A percentile compares a stretch with the other conserved stretches of the same genome.
Evolutionary conservation across 2,329 filamentous ascomycete species (phyloP).

Genomic region (Amauroascus verrucosus): DNA sequence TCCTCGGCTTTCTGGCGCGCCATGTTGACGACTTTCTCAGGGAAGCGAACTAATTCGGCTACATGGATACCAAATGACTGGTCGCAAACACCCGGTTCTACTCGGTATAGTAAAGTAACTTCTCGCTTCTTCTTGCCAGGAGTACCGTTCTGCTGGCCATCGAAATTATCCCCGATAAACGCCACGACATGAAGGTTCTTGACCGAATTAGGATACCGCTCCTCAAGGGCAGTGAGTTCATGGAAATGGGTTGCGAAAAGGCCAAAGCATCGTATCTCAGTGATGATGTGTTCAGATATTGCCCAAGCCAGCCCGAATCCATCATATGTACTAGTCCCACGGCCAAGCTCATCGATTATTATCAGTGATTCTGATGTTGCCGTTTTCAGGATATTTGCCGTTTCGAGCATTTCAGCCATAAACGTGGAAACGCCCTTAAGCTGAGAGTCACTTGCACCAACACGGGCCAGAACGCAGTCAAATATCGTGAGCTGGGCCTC

Average conservation of each 20-base stretch:
- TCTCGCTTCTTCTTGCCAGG: slow-evolving; percentile 52
- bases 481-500: slow-evolving; percentile 91
- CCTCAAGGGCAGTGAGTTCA: slow-evolving; percentile 82
- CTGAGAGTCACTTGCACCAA: slow-evolving; percentile 91
- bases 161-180: slow-evolving; percentile 56
- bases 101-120: slow-evolving; percentile 93
- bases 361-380: slow-evolving; percentile 92
- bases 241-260: slow-evolving; percentile 98
- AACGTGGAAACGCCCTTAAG: slow-evolving; percentile 97
- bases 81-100: slow-evolving; percentile 89
- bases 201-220: slow-evolving; percentile 70
- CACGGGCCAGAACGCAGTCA: slow-evolving; percentile 90
- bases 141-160: slow-evolving; percentile 25
- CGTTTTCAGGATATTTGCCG: slow-evolving; percentile 94
- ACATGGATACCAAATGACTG: slow-evolving; percentile 98
- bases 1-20: slow-evolving; percentile 98
- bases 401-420: slow-evolving; percentile 99
- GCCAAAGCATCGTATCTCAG: slow-evolving; percentile 85
- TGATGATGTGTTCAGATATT: slow-evolving; percentile 94
- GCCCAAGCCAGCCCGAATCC: slow-evolving; percentile 99
- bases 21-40: slow-evolving; percentile 95
- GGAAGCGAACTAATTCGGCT: slow-evolving; percentile 90
- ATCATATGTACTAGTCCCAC: slow-evolving; percentile 95
- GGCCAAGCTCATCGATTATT: slow-evolving; percentile 95
- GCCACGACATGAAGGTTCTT: slow-evolving; percentile 92